Percentiles rank a stretch among this genome's conserved stretches.
Conservation (phyloP, 257 asterid genomes). For the Nicotiana obtusifolia region DNA sequence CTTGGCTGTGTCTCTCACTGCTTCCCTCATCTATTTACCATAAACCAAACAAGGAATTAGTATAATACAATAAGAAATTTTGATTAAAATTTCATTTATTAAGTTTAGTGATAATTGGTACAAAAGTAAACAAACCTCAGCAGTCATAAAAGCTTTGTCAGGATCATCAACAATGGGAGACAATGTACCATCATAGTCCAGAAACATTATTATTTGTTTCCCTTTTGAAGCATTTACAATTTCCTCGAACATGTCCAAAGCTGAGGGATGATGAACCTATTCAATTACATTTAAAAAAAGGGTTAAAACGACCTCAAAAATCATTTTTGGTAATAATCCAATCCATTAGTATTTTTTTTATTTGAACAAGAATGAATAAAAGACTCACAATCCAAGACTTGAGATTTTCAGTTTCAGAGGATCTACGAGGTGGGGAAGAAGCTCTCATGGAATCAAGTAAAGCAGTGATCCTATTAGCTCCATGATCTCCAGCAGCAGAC, state of each 20-base stretch:
- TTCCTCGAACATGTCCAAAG: slow-evolving; percentile 51
- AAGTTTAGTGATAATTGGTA: neutral
- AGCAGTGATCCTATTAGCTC: slow-evolving; percentile 33
- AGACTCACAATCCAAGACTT: slow-evolving; percentile 55
- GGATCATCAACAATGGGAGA: slow-evolving; percentile 82
- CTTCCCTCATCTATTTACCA: slow-evolving; percentile 62
- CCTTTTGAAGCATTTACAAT: slow-evolving; percentile 43
- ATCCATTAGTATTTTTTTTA: neutral
- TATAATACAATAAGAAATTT: neutral
- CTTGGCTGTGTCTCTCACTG: slow-evolving; percentile 61
- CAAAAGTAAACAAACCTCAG: slow-evolving; percentile 34
- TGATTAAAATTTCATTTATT: neutral
- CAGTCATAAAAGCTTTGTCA: slow-evolving; percentile 61
- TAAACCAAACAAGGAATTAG: neutral
- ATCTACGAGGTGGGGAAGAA: slow-evolving; percentile 56
- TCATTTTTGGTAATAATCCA: neutral
- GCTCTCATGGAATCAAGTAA: slow-evolving; percentile 60
- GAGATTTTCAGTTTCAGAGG: slow-evolving; percentile 40
- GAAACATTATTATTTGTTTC: slow-evolving; percentile 61
- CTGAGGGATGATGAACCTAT: slow-evolving; percentile 67
- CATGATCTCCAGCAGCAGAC: slow-evolving; percentile 15
- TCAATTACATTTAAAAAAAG: neutral
- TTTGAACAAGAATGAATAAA: neutral
- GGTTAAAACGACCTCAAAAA: neutral
- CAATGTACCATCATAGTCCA: slow-evolving; percentile 78